phyloP scores from a whole-genome alignment of 1,139 yeast species.

The Blastobotrys raffinosifermentans region DNA sequence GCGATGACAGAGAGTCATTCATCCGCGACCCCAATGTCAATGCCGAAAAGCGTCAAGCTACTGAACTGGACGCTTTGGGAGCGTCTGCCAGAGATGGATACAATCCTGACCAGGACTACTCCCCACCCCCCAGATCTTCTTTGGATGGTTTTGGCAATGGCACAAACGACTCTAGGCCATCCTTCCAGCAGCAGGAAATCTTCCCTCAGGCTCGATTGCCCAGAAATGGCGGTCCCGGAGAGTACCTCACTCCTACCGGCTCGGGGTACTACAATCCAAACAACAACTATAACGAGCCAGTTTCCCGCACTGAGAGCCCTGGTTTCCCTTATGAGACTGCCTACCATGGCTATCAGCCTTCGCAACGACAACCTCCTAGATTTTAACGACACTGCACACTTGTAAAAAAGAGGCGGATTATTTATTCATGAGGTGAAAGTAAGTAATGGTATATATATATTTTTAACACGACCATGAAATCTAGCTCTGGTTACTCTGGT shows the following conservation, averaged over 20 bases:
- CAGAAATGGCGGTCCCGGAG: constrained; percentile 8
- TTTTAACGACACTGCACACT: too few species aligned
- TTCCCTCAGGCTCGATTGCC: constrained; percentile 24
- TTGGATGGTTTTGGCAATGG: constrained; percentile 5
- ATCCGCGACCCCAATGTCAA: constrained; percentile 48
- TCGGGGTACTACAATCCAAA: too few species aligned
- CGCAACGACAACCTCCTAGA: constrained; percentile 3
- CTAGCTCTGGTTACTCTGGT: too few species aligned
- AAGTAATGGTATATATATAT: too few species aligned
- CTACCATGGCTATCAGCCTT: constrained; percentile 8
- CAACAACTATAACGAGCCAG: background rate
- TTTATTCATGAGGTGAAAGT: too few species aligned
- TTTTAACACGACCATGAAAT: too few species aligned
- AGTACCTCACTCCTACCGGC: background rate
- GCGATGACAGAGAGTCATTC: constrained; percentile 92
- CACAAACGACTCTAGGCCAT: constrained; percentile 5
- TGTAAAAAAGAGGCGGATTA: too few species aligned
- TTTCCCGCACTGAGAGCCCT: background rate
- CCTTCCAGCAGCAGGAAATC: constrained; percentile 12
- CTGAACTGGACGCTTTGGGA: constrained; percentile 83
- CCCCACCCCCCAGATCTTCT: constrained; percentile 5
- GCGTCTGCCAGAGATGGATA: constrained; percentile 66
- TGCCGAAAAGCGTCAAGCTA: constrained; percentile 33
- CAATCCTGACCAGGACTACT: constrained; percentile 10
- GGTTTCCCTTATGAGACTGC: constrained; percentile 5